Base-by-base conservation (phyloP, 2,329 filamentous ascomycete genomes). In the Aspergillus sclerotialis region DNA sequence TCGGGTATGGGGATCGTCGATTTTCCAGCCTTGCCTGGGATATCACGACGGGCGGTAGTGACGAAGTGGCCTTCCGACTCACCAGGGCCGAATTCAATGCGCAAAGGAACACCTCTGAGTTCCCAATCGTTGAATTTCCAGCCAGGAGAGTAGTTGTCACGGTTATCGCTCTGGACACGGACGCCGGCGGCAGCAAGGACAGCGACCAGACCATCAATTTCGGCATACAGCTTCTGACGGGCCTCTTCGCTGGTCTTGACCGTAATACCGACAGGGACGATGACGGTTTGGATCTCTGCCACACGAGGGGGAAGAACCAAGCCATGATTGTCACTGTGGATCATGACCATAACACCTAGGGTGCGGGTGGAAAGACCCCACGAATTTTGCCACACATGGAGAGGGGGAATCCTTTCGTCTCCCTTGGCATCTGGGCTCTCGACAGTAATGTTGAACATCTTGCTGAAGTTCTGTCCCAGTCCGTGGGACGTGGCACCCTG, bases 91-190 rank as follows among this genome's bases (percentile, higher is more conserved):
- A 94, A 94, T 64, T 98, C 92, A 39, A 98, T 75, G 39, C 92
- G 84, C 24, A 98, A 76, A 30, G 93, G 92, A 27, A 96, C 84
- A 59, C 93, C 92, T 67, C 90, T 93, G 51, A 96, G 75, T 64
- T 98, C 93, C 87, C 88, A 95, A 66, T 98, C 89, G 67, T 93
- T 94, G 73, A 98, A 98, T 67, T 98, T 98, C 81, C 84, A 96
- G 45, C 87, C 88, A 25, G 92, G 89, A 40, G 88, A 79, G 63
- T 96, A 94, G 46, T 84, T 84, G 33, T 96, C 90, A 39, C 93
- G 82, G 58, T 79, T 75, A 58, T 98, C 92, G 33, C 81, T 77
- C 46, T 93, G 83, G 38, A 78, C 76, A 38, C 92, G 84, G 25
- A 98, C 70, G 36, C 81, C 82, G 13, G 75, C 82, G 40, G 78